A percentile compares a stretch with the other conserved stretches of the same genome.
These are phyloP conservation scores for Calocera cornea DNA, from an alignment of 768 basidiomycete genomes.

Conservation along the genomic window DNA sequence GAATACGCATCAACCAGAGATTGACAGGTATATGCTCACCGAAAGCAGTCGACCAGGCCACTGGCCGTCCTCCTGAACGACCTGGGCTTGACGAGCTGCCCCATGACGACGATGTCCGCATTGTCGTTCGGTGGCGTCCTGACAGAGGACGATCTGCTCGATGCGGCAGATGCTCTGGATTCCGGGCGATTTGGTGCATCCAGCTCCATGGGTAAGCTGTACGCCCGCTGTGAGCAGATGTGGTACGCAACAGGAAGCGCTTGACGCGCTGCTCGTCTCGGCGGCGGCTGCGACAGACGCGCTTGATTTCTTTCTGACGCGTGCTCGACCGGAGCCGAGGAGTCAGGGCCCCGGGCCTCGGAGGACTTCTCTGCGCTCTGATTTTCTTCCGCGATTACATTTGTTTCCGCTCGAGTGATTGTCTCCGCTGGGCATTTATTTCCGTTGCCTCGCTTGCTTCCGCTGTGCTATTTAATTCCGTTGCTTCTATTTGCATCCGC, in stretches of 20 bases:
- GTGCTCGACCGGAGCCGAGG: neutral
- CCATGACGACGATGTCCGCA: neutral
- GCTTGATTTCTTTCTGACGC: slow-evolving; percentile 1
- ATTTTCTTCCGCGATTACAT: no score
- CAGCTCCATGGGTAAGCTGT: neutral
- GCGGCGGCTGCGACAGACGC: neutral
- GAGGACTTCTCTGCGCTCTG: no score
- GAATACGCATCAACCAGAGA: neutral
- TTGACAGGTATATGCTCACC: neutral
- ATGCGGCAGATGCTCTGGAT: neutral
- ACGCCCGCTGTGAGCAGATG: neutral
- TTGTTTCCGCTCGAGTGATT: no score
- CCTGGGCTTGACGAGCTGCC: neutral
- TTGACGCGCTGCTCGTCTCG: neutral
- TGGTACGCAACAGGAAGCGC: neutral
- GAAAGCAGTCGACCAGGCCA: neutral
- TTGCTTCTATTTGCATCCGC: no score
- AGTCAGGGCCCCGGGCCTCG: no score
- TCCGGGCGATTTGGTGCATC: neutral
- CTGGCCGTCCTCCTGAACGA: neutral
- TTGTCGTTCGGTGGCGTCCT: neutral
- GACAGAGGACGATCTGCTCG: neutral
- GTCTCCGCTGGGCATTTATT: no score
- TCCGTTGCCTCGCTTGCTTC: no score
- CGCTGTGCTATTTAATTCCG: no score